Evolutionary conservation across 2,329 filamentous ascomycete species (phyloP).

Genomic region (Cordyceps tenuipes): DNA sequence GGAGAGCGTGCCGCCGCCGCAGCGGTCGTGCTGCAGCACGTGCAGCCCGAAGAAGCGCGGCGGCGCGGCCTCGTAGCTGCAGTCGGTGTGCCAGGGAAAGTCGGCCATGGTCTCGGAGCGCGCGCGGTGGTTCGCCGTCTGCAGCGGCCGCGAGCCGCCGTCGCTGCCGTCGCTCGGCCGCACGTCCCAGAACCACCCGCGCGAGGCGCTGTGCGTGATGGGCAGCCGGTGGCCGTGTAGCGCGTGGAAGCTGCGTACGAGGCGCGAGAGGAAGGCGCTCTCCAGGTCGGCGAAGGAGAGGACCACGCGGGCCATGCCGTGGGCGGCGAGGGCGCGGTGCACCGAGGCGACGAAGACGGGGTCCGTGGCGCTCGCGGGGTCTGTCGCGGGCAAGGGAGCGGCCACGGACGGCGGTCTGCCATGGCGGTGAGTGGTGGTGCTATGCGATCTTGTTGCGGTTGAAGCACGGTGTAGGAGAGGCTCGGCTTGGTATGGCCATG

Average conservation of each 20-base stretch:
- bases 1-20: constrained; percentile 33
- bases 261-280: constrained; percentile 26
- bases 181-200: constrained; percentile 38
- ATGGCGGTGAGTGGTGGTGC: not conserved
- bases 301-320: constrained; percentile 28
- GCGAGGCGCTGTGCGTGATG: constrained; percentile 31
- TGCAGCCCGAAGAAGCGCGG: constrained; percentile 34
- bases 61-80: constrained; percentile 30
- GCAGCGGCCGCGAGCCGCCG: constrained; percentile 18
- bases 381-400: not conserved
- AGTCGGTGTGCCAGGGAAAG: constrained; percentile 38
- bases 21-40: constrained; percentile 31
- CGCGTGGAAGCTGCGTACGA: constrained; percentile 27
- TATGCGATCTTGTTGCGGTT: not conserved
- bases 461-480: not conserved
- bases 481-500: not conserved
- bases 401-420: not conserved
- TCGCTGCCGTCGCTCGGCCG: constrained; percentile 20
- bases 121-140: constrained; percentile 22
- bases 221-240: constrained; percentile 29
- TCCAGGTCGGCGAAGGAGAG: constrained; percentile 25
- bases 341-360: not conserved
- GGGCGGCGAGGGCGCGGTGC: not conserved
- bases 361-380: not conserved
- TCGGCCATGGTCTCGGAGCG: constrained; percentile 33